phyloP scores from a whole-genome alignment of 1,139 yeast species.

The Hyphopichia burtonii region DNA sequence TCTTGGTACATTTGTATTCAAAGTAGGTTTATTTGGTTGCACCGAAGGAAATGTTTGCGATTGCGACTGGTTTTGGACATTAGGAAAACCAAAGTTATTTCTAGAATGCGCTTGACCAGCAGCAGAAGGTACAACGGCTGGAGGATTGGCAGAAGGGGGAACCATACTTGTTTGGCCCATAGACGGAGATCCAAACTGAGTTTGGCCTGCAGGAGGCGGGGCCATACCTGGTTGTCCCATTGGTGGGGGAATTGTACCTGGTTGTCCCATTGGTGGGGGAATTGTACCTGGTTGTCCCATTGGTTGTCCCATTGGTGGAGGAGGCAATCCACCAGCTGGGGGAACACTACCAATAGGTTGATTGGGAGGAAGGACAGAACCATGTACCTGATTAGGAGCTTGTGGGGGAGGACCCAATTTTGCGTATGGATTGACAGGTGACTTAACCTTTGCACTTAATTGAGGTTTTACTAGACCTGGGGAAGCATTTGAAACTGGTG shows the following conservation, averaged over 20 bases:
- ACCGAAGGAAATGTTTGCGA: constrained; percentile 8
- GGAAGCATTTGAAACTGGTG: constrained; percentile 1
- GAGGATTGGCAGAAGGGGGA: not conserved
- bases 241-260: not conserved
- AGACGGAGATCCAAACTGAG: too few species aligned
- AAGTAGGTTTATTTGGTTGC: constrained; percentile 4
- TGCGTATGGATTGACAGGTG: constrained; percentile 18
- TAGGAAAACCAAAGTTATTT: not conserved
- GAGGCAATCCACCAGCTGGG: constrained; percentile 4
- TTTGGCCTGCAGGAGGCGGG: not conserved
- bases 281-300: not conserved
- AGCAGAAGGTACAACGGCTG: not conserved
- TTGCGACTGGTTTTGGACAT: not conserved
- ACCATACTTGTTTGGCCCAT: not conserved
- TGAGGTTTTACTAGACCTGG: constrained; percentile 2
- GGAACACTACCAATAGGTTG: not conserved
- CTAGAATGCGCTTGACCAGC: not conserved
- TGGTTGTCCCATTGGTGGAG: constrained; percentile 7
- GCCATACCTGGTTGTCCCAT: not conserved
- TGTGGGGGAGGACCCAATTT: constrained; percentile 6
- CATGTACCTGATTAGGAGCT: not conserved
- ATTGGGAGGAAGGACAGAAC: constrained; percentile 1
- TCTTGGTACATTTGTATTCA: constrained; percentile 21
- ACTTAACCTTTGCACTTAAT: constrained; percentile 4
- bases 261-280: constrained; percentile 4